Conservation (phyloP, 2,329 filamentous ascomycete genomes). For the Decorospora gaudefroyi region DNA sequence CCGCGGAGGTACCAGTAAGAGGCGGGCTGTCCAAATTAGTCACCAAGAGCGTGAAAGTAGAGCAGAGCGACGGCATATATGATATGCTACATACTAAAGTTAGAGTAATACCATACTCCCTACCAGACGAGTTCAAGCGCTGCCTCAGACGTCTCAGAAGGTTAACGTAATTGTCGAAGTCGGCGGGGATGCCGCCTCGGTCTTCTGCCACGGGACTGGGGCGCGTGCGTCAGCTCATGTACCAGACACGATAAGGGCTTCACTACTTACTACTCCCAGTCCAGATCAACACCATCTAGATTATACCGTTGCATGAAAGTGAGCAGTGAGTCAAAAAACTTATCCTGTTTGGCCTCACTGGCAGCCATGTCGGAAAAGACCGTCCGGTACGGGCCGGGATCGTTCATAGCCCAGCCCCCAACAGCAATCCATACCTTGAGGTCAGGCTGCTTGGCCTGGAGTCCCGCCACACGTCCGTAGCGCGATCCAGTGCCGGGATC, state of each 20-base stretch:
- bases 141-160: background rate
- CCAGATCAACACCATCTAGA: slow-evolving; percentile 54
- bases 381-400: slow-evolving; percentile 35
- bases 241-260: too few relatives aligned
- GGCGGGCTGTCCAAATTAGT: too few relatives aligned
- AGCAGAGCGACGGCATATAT: too few relatives aligned
- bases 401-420: slow-evolving; percentile 51
- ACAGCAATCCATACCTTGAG: slow-evolving; percentile 47
- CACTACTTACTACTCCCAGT: slow-evolving; percentile 49
- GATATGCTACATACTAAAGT: too few relatives aligned
- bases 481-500: background rate
- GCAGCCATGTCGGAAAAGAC: slow-evolving; percentile 37
- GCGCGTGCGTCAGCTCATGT: too few relatives aligned
- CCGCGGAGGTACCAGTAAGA: slow-evolving; percentile 29
- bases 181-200: slow-evolving; percentile 42
- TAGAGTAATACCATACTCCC: slow-evolving; percentile 11
- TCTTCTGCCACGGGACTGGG: slow-evolving; percentile 36
- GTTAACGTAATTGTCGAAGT: slow-evolving; percentile 29
- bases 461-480: background rate
- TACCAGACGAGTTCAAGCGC: background rate
- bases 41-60: too few relatives aligned
- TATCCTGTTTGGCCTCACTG: slow-evolving; percentile 16
- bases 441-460: slow-evolving; percentile 39
- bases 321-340: slow-evolving; percentile 46
- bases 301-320: slow-evolving; percentile 49